Percentiles rank a stretch among this genome's conserved stretches.
Evolutionary conservation across 2,329 filamentous ascomycete genomes (phyloP).

Genomic region (Pseudogymnoascus sp.): DNA sequence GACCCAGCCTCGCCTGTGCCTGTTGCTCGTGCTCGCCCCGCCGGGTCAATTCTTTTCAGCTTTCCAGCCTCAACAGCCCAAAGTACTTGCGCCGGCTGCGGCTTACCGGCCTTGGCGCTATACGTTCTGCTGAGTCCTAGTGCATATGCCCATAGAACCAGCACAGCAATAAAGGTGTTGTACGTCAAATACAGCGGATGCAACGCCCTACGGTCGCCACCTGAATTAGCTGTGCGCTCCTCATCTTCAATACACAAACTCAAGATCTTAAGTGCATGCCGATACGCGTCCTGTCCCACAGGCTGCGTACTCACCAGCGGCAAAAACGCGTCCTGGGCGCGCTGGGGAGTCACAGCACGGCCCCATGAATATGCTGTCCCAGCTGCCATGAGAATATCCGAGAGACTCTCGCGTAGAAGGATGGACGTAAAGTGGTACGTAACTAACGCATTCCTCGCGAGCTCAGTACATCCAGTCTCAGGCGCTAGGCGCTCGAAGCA

Average conservation of each 20-base stretch:
- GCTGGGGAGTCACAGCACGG: constrained; percentile 18
- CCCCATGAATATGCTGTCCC: constrained; percentile 19
- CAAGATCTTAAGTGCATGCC: constrained; percentile 17
- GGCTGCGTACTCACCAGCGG: constrained; percentile 15
- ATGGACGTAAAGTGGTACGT: constrained; percentile 19
- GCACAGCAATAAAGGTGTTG: constrained; percentile 3
- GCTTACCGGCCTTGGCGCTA: background rate
- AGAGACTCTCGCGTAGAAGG: constrained; percentile 16
- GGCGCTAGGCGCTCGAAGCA: constrained; percentile 16
- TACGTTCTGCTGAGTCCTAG: constrained; percentile 5
- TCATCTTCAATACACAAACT: constrained; percentile 15
- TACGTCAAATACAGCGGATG: constrained; percentile 8
- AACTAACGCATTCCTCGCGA: constrained; percentile 15
- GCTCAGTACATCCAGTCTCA: constrained; percentile 12
- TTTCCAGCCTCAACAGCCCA: constrained; percentile 5
- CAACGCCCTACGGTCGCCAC: background rate
- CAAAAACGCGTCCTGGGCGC: constrained; percentile 18
- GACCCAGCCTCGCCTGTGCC: background rate
- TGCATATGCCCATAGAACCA: constrained; percentile 6
- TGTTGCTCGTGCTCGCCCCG: background rate
- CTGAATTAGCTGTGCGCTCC: constrained; percentile 3
- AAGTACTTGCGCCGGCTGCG: background rate
- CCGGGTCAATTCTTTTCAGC: background rate
- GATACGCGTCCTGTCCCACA: constrained; percentile 18
- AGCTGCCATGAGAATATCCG: constrained; percentile 21